Conservation (phyloP, 805 yeast species). For the Ogataea methylovora region DNA sequence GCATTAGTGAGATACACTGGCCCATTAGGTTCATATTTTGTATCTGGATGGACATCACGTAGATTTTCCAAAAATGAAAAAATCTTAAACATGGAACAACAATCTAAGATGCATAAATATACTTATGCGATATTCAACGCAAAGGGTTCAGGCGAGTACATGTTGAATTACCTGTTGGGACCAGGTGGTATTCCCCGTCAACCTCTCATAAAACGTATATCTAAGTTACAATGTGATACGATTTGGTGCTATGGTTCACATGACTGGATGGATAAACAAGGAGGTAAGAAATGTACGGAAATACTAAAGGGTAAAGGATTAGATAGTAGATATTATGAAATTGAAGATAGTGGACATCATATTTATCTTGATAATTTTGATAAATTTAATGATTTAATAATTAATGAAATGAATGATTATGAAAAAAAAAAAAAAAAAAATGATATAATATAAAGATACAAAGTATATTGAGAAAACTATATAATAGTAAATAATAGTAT, state of each 20-base stretch:
- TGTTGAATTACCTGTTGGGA: slow-evolving; percentile 72
- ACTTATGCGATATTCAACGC: slow-evolving; percentile 80
- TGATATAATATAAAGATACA: neutral
- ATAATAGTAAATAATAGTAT: no score
- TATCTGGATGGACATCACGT: slow-evolving; percentile 84
- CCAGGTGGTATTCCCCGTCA: slow-evolving; percentile 86
- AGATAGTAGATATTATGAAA: slow-evolving; percentile 14
- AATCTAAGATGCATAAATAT: slow-evolving; percentile 61
- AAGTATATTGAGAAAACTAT: neutral
- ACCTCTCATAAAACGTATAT: slow-evolving; percentile 53
- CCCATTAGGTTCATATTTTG: slow-evolving; percentile 75
- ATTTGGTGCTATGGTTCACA: slow-evolving; percentile 83
- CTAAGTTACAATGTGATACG: slow-evolving; percentile 49
- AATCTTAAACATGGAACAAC: slow-evolving; percentile 34
- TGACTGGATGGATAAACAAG: slow-evolving; percentile 53
- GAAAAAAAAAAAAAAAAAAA: slow-evolving; percentile 2
- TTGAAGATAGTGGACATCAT: slow-evolving; percentile 68
- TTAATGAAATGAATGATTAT: slow-evolving; percentile 40
- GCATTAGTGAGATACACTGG: slow-evolving; percentile 69
- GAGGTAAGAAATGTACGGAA: slow-evolving; percentile 35
- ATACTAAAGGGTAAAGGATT: slow-evolving; percentile 24
- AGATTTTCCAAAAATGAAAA: slow-evolving; percentile 49
- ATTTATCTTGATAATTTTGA: slow-evolving; percentile 61
- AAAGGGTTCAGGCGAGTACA: slow-evolving; percentile 89
- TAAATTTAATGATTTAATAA: slow-evolving; percentile 44